phyloP scores from a whole-genome alignment of 352 stramenopile genomes.

The Pilasporangium apinafurcum region DNA sequence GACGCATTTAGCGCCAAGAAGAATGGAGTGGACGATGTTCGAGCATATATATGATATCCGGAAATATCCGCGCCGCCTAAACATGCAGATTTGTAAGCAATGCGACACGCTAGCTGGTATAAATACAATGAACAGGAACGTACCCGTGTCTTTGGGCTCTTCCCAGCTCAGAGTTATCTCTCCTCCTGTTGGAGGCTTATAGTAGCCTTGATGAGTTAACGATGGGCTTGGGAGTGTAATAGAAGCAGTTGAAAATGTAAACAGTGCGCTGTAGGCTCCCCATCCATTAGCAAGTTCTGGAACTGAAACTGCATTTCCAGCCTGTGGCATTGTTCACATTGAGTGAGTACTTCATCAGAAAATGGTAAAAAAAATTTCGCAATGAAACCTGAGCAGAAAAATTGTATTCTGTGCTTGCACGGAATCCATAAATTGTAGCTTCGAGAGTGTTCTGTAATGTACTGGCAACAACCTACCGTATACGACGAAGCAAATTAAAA shows the following conservation, averaged over 20 bases:
- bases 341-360: too few relatives aligned
- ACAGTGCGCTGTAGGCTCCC: slow-evolving; percentile 22
- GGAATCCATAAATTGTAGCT: slow-evolving; percentile 16
- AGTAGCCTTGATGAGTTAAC: slow-evolving; percentile 7
- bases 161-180: slow-evolving; percentile 47
- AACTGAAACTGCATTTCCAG: slow-evolving; percentile 25
- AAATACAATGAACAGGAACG: background rate
- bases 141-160: slow-evolving; percentile 39
- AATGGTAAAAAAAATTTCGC: background rate
- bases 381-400: slow-evolving; percentile 41
- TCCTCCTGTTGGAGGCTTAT: slow-evolving; percentile 28
- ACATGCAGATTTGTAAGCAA: background rate
- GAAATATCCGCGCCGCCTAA: slow-evolving; percentile 26
- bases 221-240: slow-evolving; percentile 29
- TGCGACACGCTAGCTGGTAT: too few relatives aligned
- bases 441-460: slow-evolving; percentile 8
- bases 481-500: too few relatives aligned
- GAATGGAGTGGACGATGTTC: slow-evolving; percentile 17
- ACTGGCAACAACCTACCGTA: slow-evolving; percentile 9
- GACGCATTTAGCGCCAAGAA: slow-evolving; percentile 11
- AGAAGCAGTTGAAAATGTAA: slow-evolving; percentile 21
- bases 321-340: slow-evolving; percentile 27
- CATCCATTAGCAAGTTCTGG: slow-evolving; percentile 32
- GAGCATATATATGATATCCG: slow-evolving; percentile 29
- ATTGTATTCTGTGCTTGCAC: slow-evolving; percentile 23